These are phyloP conservation scores for Vaccinium macrocarpon DNA, from an alignment of 148 eudicot species.

Conservation along the genomic window DNA sequence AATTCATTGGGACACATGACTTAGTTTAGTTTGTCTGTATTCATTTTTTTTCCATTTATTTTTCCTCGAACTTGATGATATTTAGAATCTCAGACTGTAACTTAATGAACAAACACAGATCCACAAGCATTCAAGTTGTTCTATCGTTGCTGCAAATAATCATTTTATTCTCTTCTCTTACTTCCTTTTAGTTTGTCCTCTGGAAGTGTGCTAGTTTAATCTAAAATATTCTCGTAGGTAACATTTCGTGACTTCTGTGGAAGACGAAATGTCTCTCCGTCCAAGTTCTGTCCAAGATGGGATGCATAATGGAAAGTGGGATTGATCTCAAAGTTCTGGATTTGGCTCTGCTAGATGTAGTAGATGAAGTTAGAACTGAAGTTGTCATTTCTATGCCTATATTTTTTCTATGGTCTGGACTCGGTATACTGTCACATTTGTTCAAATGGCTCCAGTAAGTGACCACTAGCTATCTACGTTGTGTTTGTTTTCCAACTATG, in stretches of 20 bases:
- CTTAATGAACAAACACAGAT: not conserved
- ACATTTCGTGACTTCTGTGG: conserved; percentile 30
- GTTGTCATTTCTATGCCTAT: conserved; percentile 69
- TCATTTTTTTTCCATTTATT: not conserved
- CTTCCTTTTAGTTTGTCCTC: not conserved
- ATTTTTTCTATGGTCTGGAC: conserved; percentile 57
- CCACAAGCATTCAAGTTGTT: not conserved
- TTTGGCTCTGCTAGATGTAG: conserved; percentile 68
- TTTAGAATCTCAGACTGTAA: not conserved
- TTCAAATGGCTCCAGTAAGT: conserved; percentile 79
- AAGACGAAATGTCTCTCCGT: conserved; percentile 69
- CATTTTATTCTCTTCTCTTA: not conserved
- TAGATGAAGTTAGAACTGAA: conserved; percentile 74
- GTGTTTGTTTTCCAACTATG: not conserved
- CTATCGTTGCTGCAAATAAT: not conserved
- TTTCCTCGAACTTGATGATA: not conserved
- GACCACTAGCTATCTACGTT: conserved; percentile 9
- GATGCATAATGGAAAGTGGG: conserved; percentile 31
- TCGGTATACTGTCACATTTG: conserved; percentile 41
- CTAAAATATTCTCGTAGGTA: not conserved
- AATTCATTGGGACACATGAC: not conserved
- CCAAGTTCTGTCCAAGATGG: conserved; percentile 56
- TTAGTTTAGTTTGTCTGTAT: not conserved
- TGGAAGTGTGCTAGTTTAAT: conserved; percentile 12
- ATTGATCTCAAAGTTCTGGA: conserved; percentile 58